Evolutionary conservation across 2,329 filamentous ascomycete genomes (phyloP).

Genomic region (Arthrobotrys entomopaga): DNA sequence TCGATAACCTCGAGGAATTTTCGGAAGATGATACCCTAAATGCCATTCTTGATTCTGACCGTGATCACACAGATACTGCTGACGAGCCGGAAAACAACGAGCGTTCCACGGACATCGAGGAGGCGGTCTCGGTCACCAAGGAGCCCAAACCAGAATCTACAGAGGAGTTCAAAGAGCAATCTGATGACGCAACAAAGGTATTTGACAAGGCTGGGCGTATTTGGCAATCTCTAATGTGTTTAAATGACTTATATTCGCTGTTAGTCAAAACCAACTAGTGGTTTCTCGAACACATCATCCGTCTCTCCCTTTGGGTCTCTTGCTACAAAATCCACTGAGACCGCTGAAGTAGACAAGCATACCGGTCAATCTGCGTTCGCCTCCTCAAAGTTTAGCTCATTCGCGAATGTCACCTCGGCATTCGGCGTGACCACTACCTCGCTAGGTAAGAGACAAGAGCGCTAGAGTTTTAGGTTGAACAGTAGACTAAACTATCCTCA

Average conservation of each 20-base stretch:
- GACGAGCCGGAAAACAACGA: conserved; percentile 19
- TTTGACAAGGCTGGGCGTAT: background rate
- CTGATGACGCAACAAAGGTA: conserved; percentile 15
- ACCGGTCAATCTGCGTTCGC: conserved; percentile 23
- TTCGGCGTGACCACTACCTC: conserved; percentile 41
- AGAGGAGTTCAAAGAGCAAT: conserved; percentile 16
- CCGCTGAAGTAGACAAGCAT: background rate
- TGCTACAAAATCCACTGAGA: conserved; percentile 8
- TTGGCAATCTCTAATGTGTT: background rate
- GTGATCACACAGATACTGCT: conserved; percentile 5
- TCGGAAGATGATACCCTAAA: too few relatives aligned
- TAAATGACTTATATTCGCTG: background rate
- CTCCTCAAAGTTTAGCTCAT: conserved; percentile 38
- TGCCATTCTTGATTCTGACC: background rate
- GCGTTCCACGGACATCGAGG: background rate
- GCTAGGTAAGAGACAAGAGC: conserved; percentile 14
- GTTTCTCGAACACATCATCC: conserved; percentile 49
- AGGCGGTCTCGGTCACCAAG: background rate
- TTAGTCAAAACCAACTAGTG: conserved; percentile 12
- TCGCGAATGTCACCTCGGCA: conserved; percentile 34
- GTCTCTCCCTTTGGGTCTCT: conserved; percentile 45
- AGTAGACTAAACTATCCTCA: background rate
- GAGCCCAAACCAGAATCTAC: background rate
- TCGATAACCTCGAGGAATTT: background rate
- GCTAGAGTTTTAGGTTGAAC: too few relatives aligned